Conservation (phyloP, 495 filamentous ascomycete genomes). For the Talaromyces adpressus region DNA sequence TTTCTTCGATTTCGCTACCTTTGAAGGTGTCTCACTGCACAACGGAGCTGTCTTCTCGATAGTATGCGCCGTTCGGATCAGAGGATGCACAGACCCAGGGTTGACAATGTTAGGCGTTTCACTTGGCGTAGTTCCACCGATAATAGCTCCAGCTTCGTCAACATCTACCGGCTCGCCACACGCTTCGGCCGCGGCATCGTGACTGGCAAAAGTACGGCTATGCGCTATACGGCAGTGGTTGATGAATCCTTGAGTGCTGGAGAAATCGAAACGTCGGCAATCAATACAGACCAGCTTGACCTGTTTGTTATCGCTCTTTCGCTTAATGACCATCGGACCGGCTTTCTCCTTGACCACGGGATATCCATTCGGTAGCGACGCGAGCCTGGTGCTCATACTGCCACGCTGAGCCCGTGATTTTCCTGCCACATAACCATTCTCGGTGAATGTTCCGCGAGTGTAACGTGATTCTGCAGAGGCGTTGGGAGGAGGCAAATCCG, state of each 20-base stretch:
- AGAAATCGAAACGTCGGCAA: constrained; percentile 84
- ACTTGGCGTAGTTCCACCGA: constrained; percentile 38
- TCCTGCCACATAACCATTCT: constrained; percentile 45
- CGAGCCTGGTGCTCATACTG: constrained; percentile 52
- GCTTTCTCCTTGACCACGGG: constrained; percentile 60
- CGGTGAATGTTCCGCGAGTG: constrained; percentile 65
- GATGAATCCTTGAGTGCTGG: constrained; percentile 93
- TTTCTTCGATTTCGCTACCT: neutral
- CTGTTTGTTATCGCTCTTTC: constrained; percentile 51
- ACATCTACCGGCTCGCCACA: constrained; percentile 77
- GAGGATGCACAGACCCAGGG: constrained; percentile 58
- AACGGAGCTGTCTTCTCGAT: constrained; percentile 42
- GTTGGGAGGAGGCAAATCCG: constrained; percentile 26
- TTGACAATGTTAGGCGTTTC: constrained; percentile 26
- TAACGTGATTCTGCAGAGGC: constrained; percentile 51
- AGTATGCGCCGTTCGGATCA: constrained; percentile 53
- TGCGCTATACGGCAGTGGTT: constrained; percentile 98
- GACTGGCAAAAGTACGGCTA: constrained; percentile 81
- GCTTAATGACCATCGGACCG: constrained; percentile 53
- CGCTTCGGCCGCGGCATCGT: constrained; percentile 87
- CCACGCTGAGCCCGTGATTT: constrained; percentile 58
- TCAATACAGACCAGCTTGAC: constrained; percentile 85
- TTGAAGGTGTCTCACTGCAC: constrained; percentile 15
- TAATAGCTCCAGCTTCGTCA: constrained; percentile 50
- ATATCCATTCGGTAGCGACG: constrained; percentile 67